phyloP scores from a whole-genome alignment of 2,329 filamentous ascomycete genomes.

The Aureobasidium sp. region DNA sequence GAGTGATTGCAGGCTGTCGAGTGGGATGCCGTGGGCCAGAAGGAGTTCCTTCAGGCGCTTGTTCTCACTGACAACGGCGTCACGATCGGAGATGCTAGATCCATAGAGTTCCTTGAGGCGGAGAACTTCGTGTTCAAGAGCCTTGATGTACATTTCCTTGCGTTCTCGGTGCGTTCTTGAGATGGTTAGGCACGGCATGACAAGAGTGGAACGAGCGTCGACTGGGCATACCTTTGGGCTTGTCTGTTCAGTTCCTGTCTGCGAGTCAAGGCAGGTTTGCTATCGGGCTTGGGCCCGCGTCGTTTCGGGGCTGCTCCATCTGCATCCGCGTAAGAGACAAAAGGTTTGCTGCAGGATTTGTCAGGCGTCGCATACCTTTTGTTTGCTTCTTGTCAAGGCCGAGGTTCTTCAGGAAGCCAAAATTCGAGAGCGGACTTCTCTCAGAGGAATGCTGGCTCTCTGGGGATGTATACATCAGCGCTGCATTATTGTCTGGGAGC shows the following conservation, averaged over 20 bases:
- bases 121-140: slow-evolving; percentile 83
- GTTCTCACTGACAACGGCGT: slow-evolving; percentile 72
- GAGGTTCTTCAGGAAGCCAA: slow-evolving; percentile 55
- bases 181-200: slow-evolving; percentile 17
- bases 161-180: slow-evolving; percentile 87
- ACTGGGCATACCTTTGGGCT: slow-evolving; percentile 68
- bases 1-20: slow-evolving; percentile 33
- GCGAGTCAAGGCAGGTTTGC: slow-evolving; percentile 85
- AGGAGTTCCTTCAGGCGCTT: slow-evolving; percentile 61
- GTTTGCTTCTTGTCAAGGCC: slow-evolving; percentile 64
- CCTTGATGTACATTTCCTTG: slow-evolving; percentile 93
- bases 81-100: slow-evolving; percentile 66
- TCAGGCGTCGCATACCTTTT: slow-evolving; percentile 49
- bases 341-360: slow-evolving; percentile 1
- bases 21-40: slow-evolving; percentile 51
- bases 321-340: slow-evolving; percentile 26
- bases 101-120: slow-evolving; percentile 81
- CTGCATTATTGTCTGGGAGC: not conserved
- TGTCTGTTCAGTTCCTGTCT: slow-evolving; percentile 92
- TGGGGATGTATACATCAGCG: slow-evolving; percentile 14
- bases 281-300: slow-evolving; percentile 91
- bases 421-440: slow-evolving; percentile 24
- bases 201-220: slow-evolving; percentile 13
- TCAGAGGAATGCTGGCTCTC: slow-evolving; percentile 16
- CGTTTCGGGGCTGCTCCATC: slow-evolving; percentile 84